Evolutionary conservation across 768 basidiomycete genomes (phyloP), one percentile per base, ranked within the genome.

Genomic region (Calocybe indica): DNA sequence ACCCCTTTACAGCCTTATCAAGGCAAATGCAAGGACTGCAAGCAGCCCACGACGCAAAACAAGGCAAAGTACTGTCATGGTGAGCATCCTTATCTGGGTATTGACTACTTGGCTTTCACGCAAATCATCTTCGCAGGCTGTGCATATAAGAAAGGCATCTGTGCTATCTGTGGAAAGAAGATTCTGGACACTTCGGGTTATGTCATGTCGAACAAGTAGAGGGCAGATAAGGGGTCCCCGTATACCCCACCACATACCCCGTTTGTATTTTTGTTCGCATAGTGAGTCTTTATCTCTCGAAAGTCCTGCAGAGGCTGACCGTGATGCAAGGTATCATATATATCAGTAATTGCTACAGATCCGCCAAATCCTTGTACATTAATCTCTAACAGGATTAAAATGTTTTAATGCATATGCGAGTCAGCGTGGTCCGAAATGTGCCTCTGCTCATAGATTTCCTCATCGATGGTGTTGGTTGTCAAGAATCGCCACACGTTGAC

Each of bases 11-110:
- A 91, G 86, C 90, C 90, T 32, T 92, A 92, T 69, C 82, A 87
- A 66, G 76, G 78, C 34, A 90, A 87, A 63, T 92, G 89, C 62
- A 92, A 86, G 65, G 89, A 90, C 57, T 92, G 90, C 61, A 91
- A 91, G 65, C 83, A 84, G 58, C 74, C 82, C 0, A 79, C 81
- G 39, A 90, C 89, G 7, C 90, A 92, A 75, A 91, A 91, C 62
- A 80, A 76, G 58, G 90, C 85, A 34, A 92, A 90, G 67, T 92
- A 88, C 65, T 92, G 90, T 58, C 89, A 92, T 75, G 85, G 89
- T 87, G 57, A 51, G 79, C 60, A 53, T 47, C 36, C 55, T 49
- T 44, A 31, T 40, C 33, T 14, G 42, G 6, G 44, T 6, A 43
- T 48, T 22, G 33, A 41, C 40, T 34, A 33, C 22, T 22, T 22